Evolutionary conservation across 2,329 filamentous ascomycete genomes (phyloP).

Genomic region (Sarocladium oryzae): DNA sequence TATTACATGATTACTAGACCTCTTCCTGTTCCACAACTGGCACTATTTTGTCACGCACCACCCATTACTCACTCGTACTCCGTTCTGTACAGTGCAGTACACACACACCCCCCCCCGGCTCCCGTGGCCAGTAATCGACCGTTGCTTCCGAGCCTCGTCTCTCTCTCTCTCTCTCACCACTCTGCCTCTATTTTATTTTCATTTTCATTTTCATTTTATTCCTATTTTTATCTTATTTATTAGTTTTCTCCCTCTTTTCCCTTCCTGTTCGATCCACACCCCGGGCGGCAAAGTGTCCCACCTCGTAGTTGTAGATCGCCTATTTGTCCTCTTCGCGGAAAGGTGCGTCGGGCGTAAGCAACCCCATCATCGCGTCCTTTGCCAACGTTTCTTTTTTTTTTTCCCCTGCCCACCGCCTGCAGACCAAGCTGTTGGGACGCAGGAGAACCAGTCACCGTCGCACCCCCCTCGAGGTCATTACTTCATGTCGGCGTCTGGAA

Average conservation of each 20-base stretch:
- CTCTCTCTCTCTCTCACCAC: too few species aligned
- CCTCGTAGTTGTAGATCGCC: too few species aligned
- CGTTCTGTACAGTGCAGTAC: too few species aligned
- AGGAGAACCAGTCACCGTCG: conserved; percentile 6
- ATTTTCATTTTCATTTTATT: too few species aligned
- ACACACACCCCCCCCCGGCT: background rate
- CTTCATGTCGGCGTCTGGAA: background rate
- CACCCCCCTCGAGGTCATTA: background rate
- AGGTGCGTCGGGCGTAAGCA: background rate
- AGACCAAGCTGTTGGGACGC: conserved; percentile 4
- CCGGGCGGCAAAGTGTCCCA: too few species aligned
- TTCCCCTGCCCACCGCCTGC: background rate
- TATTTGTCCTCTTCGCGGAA: too few species aligned
- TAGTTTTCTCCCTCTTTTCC: too few species aligned
- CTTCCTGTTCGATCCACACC: too few species aligned
- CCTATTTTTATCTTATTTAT: too few species aligned
- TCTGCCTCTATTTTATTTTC: too few species aligned
- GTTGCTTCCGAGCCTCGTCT: background rate
- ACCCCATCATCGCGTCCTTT: background rate
- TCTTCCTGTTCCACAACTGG: background rate
- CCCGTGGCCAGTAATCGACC: background rate
- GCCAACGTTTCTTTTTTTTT: background rate
- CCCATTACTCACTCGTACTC: background rate
- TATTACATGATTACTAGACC: background rate
- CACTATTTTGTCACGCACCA: background rate